Evolutionary conservation across 768 basidiomycete genomes (phyloP).

Genomic region (Paxillus rubicundulus): DNA sequence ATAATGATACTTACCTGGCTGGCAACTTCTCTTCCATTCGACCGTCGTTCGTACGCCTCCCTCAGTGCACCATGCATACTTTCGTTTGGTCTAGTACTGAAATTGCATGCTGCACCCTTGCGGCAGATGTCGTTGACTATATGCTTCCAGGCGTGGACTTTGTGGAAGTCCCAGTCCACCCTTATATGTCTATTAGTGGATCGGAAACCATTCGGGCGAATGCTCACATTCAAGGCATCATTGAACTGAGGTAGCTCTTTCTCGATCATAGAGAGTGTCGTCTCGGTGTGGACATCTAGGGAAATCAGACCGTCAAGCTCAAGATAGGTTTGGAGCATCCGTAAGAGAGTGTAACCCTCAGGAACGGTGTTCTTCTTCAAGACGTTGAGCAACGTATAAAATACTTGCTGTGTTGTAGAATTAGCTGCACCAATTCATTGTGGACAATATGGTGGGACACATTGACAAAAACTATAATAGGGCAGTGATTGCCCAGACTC

Average conservation of each 20-base stretch:
- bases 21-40: slow-evolving; percentile 16
- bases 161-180: slow-evolving; percentile 4
- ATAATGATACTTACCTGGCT: slow-evolving; percentile 23
- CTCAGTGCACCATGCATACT: no score
- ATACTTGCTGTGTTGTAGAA: background rate
- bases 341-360: slow-evolving; percentile 26
- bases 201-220: no score
- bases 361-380: background rate
- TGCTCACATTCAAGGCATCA: no score
- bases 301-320: slow-evolving; percentile 29
- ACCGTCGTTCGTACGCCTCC: no score
- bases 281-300: slow-evolving; percentile 29
- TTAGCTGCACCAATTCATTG: background rate
- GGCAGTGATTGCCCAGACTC: no score
- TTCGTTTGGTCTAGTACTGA: no score
- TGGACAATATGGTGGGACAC: background rate
- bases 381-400: background rate
- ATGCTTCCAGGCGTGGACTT: slow-evolving; percentile 32
- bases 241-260: background rate
- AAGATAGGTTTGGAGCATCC: slow-evolving; percentile 30
- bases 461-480: no score
- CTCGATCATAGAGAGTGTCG: background rate
- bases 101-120: no score
- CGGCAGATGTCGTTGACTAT: slow-evolving; percentile 28
- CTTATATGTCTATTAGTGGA: no score